Base-by-base conservation (phyloP, 2,329 filamentous ascomycete species). In the Diplodia sapinea region DNA sequence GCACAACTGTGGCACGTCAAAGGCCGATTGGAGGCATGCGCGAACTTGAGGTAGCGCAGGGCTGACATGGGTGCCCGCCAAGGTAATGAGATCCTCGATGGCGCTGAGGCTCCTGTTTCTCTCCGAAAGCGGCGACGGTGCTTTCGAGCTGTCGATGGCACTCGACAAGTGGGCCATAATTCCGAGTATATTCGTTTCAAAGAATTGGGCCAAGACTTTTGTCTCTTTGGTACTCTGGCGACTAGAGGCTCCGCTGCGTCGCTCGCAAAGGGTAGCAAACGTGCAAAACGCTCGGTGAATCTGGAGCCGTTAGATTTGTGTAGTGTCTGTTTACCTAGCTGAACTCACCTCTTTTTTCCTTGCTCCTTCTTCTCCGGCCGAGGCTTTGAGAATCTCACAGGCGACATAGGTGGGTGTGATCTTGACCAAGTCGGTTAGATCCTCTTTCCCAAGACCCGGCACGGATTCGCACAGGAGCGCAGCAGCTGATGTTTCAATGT, bases 21-120 rank as follows among this genome's bases (percentile, higher is more conserved):
- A 86, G 0, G 93, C 93, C 26, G 93, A 93, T 70, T 96, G 88
- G 13, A 99, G 83, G 75, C 92, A 97, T n/a, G 94, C 93, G 71
- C 93, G 93, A 67, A 98, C 94, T 89, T 97, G 94, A 26, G 95
- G 94, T 50, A 97, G 84, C 61, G 92, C 95, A 72, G 90, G 88
- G 69, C 88, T 89, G 38, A 94, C 88, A 74, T 91, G 89, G 2
- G 84, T 84, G 73, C 88, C 90, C 54, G 92, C 91, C 59, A 96
- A 83, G 65, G 84, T 87, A 61, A 97, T 90, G 86, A 99, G 91
- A 75, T 96, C 92, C 72, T 93, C 91, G 75, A 99, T 90, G 5
- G 92, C 94, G 70, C 87, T 87, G 9, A 99, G 87, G 72, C 90
- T 93, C 68, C 91, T 86, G 67, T 87, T 87, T 73, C 93, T 92